Evolutionary conservation across 345 rosid genomes (phyloP).

Genomic region (Populus nigra): DNA sequence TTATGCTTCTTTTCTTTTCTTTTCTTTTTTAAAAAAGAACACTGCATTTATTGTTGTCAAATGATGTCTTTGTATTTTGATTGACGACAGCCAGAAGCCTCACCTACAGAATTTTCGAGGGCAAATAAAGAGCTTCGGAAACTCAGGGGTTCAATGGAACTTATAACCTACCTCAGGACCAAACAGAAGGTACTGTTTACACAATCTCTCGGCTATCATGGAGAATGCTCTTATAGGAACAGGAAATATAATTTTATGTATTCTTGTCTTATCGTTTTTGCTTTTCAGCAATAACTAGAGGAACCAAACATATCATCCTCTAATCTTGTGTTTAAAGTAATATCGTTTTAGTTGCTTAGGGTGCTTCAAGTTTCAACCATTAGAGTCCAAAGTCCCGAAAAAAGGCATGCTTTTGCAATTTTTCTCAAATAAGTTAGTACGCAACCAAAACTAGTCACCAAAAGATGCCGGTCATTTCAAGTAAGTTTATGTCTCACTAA

Average conservation of each 20-base stretch:
- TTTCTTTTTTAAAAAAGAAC: background rate
- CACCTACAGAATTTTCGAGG: conserved; percentile 63
- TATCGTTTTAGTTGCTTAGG: background rate
- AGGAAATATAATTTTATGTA: background rate
- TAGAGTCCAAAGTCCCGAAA: background rate
- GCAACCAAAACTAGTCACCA: background rate
- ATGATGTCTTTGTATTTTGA: conserved; percentile 28
- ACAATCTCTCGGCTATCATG: background rate
- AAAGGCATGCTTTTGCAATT: background rate
- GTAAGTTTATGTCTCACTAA: background rate
- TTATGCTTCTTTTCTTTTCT: background rate
- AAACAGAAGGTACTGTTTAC: conserved; percentile 60
- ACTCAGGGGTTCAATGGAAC: conserved; percentile 71
- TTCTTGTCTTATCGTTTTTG: background rate
- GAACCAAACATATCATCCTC: background rate
- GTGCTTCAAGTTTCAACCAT: background rate
- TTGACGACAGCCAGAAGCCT: conserved; percentile 89
- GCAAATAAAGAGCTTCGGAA: conserved; percentile 89
- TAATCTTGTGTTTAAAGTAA: background rate
- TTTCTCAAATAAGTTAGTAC: background rate
- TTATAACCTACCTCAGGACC: conserved; percentile 59
- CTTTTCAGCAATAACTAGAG: background rate
- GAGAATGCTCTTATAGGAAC: no score
- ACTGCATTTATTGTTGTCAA: background rate
- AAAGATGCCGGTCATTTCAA: background rate